These are phyloP conservation scores for Favolaschia claudopus DNA, from an alignment of 768 basidiomycete genomes.

Conservation along the genomic window DNA sequence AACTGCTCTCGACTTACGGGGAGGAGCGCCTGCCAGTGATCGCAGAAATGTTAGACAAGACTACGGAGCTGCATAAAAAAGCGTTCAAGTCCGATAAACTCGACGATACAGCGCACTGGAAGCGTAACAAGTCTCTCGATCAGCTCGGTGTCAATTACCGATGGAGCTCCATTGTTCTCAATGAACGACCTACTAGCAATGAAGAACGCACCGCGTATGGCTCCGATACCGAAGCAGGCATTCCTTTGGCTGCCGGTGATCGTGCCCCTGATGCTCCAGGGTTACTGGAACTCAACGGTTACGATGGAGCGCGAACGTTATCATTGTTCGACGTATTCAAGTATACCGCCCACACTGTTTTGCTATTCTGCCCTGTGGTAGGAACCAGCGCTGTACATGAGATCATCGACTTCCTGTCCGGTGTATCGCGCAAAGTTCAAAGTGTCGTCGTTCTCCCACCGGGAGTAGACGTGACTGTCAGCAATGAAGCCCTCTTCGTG, in stretches of 20 bases:
- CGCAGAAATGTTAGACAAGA: conserved; percentile 33
- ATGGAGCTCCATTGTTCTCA: conserved; percentile 55
- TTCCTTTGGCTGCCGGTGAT: conserved; percentile 48
- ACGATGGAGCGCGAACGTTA: conserved; percentile 1
- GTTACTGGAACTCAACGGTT: conserved; percentile 22
- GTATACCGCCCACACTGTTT: conserved; percentile 40
- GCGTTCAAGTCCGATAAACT: not conserved
- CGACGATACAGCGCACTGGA: conserved; percentile 22
- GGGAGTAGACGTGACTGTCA: too few species aligned
- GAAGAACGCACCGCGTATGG: conserved; percentile 25
- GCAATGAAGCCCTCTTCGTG: too few species aligned
- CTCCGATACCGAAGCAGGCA: conserved; percentile 33
- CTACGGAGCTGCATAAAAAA: conserved; percentile 26
- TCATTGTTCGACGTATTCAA: conserved; percentile 41
- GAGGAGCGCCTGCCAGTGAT: conserved; percentile 40
- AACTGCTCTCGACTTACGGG: conserved; percentile 35
- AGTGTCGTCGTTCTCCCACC: too few species aligned
- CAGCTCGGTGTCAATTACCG: conserved; percentile 64
- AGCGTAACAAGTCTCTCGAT: conserved; percentile 33
- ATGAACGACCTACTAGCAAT: conserved; percentile 48
- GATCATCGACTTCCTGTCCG: too few species aligned
- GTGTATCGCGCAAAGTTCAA: too few species aligned
- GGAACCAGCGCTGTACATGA: too few species aligned
- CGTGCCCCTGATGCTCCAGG: conserved; percentile 53
- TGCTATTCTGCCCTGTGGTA: too few species aligned